Base-by-base conservation (phyloP, 2,329 filamentous ascomycete genomes). In the Botryotinia narcissicola region DNA sequence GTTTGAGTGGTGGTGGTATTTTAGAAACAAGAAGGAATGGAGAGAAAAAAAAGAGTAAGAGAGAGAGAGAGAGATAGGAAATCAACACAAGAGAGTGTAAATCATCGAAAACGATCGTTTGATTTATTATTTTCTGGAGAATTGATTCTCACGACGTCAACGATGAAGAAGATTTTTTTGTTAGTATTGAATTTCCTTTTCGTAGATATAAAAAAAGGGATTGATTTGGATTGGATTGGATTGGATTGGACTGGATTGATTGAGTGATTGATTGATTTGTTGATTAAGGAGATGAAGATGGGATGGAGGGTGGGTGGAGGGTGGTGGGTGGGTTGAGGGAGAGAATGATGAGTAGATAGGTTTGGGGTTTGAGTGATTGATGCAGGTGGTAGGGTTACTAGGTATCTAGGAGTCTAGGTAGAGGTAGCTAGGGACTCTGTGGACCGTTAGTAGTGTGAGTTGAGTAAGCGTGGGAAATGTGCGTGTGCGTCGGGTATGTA, bases 201-300 rank as follows among this genome's bases (percentile, higher is more conserved):
- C 3, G 4, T 1, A 86, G 89, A 0, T 94, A 90, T 0, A 95
- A 98, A 92, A 10, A 10, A 86, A 87, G 75, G 92, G 92, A 1
- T 91, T 87, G 86, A 9, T 8, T 37, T n/a, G n/a, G n/a, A n/a
- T n/a, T n/a, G n/a, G n/a, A n/a, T n/a, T n/a, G n/a, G n/a, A n/a
- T n/a, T n/a, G 92, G 92, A 1, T 35, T 35, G 79, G 37, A 37
- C 2, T 40, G 37, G 37, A 37, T 37, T 8, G 37, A 37, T 9
- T 37, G 37, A 37, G 1, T 37, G 37, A 37, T 9, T 5, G 87
- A 71, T 54, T 71, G 46, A 48, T 25, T 48, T 86, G 79, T 86
- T 4, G 87, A 73, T 54, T 71, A 63, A 12, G 75, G 85, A 29
- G 51, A 54, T 54, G 51, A 54, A 54, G 51, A 54, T 54, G 12